Base-by-base conservation (phyloP, 768 basidiomycete genomes). In the Phaffia tasmanica region DNA sequence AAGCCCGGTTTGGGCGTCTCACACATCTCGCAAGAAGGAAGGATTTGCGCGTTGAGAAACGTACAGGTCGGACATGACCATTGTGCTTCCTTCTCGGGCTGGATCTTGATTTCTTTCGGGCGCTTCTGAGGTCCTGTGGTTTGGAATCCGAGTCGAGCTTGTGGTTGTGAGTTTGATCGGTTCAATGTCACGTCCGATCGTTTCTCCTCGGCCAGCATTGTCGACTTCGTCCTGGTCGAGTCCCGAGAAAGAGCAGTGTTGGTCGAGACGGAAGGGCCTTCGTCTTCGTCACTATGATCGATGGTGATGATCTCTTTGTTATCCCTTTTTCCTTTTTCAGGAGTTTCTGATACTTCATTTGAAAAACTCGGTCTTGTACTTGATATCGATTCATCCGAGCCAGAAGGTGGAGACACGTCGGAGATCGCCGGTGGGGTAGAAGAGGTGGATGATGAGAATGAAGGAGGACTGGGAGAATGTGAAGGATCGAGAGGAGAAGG, bases 51-150 rank as follows among this genome's bases (percentile, higher is more conserved):
- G 50, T 63, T 63, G 56, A 30, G 19, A 46, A 64, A 64, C 7
- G 67, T 69, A 55, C 67, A 69, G 55, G 63, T 63, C 6, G 67
- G 55, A 48, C 67, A 69, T 7, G 67, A 2, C 62, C 62, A 69
- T 16, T 23, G n/a, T 16, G 53, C 23, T 23, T 54, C 5, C 23
- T 16, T 29, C 23, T 23, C n/a, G 29, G 4, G 15, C 9, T 5
- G 53, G 29, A 15, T 4, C 15, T 42, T 11, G 53, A 54, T 54
- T 16, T 54, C 23, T 9, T 54, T 15, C n/a, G 5, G 29, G 53
- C n/a, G 4, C 15, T 23, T 23, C 23, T 23, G 53, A 30, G 53
- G 53, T 23, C 53, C 9, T 5, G 4, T 9, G 53, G 53, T 23
- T 29, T 54, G 53, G 53, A 9, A 30, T 29, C 4, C 23, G 15